These are phyloP conservation scores for Dictyophora rubrovolvata DNA, from an alignment of 768 basidiomycete genomes.

Conservation along the genomic window DNA sequence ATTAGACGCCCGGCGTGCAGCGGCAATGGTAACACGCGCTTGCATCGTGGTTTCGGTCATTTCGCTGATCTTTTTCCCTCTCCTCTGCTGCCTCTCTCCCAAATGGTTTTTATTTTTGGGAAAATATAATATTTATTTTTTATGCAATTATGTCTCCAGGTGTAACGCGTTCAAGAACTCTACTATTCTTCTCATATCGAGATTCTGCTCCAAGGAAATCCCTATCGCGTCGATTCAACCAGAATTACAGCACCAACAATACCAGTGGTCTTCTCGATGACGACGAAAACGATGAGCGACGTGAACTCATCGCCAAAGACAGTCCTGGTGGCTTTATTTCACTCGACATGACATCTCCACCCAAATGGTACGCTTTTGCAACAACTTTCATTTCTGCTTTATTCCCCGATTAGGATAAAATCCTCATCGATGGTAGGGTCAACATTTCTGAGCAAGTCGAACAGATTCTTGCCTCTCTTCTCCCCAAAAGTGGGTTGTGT, in stretches of 20 bases:
- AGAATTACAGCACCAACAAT: slow-evolving; percentile 26
- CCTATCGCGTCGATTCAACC: slow-evolving; percentile 30
- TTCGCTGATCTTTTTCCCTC: not conserved
- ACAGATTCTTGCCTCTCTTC: slow-evolving; percentile 55
- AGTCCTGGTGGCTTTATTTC: slow-evolving; percentile 9
- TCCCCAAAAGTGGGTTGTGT: slow-evolving; percentile 62
- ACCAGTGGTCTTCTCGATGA: slow-evolving; percentile 34
- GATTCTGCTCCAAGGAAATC: slow-evolving; percentile 49
- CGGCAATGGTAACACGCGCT: not conserved
- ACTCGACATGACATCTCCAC: slow-evolving; percentile 42
- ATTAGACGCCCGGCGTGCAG: not conserved
- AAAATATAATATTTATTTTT: slow-evolving; percentile 7
- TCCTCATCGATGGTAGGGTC: slow-evolving; percentile 47
- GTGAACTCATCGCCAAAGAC: slow-evolving; percentile 37
- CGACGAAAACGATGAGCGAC: slow-evolving; percentile 48
- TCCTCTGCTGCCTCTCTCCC: not conserved
- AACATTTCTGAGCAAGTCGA: slow-evolving; percentile 88
- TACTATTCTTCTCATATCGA: slow-evolving; percentile 88
- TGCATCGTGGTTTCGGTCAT: not conserved
- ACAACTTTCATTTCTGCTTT: slow-evolving; percentile 14
- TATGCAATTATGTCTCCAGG: slow-evolving; percentile 19
- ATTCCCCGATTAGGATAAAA: slow-evolving; percentile 6
- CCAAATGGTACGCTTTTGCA: slow-evolving; percentile 58
- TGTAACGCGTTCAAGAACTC: slow-evolving; percentile 77
- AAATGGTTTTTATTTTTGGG: not conserved